These are phyloP conservation scores for Yamadazyma blattariae DNA, from an alignment of 1,139 yeast species.

Conservation along the genomic window DNA sequence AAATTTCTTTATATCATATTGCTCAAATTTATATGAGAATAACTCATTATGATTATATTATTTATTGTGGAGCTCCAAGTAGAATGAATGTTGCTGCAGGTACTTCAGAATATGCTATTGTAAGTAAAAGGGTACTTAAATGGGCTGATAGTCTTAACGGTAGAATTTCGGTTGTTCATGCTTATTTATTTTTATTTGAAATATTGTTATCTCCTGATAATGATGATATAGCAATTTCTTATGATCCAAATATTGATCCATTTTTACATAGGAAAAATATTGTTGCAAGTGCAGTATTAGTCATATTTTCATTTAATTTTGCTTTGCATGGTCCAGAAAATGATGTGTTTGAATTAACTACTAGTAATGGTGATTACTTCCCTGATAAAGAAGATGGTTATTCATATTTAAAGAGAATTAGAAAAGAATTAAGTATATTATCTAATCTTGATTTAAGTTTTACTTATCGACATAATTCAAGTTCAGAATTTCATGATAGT, in stretches of 20 bases:
- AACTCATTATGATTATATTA: slow-evolving; percentile 68
- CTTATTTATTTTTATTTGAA: slow-evolving; percentile 57
- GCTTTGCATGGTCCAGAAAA: slow-evolving; percentile 56
- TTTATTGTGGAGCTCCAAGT: slow-evolving; percentile 75
- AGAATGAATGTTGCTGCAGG: slow-evolving; percentile 69
- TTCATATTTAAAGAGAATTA: slow-evolving; percentile 31
- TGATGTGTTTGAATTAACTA: slow-evolving; percentile 13
- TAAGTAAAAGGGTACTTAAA: slow-evolving; percentile 42
- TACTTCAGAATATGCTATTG: slow-evolving; percentile 46
- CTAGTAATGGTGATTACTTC: slow-evolving; percentile 10
- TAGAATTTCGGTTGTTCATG: slow-evolving; percentile 49
- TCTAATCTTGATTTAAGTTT: slow-evolving; percentile 6
- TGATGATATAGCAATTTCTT: slow-evolving; percentile 27
- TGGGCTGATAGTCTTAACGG: slow-evolving; percentile 36
- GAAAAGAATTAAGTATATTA: slow-evolving; percentile 32
- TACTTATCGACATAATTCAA: slow-evolving; percentile 4
- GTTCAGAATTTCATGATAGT: slow-evolving; percentile 14
- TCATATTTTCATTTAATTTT: slow-evolving; percentile 59
- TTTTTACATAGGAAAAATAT: slow-evolving; percentile 56
- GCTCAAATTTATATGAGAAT: slow-evolving; percentile 64
- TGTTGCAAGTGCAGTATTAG: slow-evolving; percentile 48
- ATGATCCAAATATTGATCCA: slow-evolving; percentile 52
- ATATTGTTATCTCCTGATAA: slow-evolving; percentile 48
- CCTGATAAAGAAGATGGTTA: slow-evolving; percentile 35
- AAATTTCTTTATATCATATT: slow-evolving; percentile 56